A percentile compares a stretch with the other conserved stretches of the same genome.
phyloP scores from a whole-genome alignment of 2,329 filamentous ascomycete genomes.

The Verticillium klebahnii region DNA sequence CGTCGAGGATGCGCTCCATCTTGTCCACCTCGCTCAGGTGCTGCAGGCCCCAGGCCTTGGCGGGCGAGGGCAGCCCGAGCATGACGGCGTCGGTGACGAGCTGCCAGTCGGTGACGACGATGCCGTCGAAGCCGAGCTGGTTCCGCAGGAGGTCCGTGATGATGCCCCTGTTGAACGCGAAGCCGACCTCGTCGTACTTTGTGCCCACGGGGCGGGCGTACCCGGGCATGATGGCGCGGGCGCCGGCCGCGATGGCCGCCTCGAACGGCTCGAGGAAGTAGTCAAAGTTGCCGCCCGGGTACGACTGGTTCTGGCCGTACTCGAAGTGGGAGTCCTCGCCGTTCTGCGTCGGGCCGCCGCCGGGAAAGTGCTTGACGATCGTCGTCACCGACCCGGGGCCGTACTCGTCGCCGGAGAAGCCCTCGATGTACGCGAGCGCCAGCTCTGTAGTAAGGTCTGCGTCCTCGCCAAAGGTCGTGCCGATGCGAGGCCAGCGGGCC shows the following conservation, averaged over 20 bases:
- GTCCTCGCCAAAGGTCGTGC: conserved; percentile 43
- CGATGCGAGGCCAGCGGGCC: conserved; percentile 43
- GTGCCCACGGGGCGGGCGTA: conserved; percentile 43
- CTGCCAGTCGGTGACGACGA: conserved; percentile 49
- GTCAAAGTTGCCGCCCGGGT: conserved; percentile 45
- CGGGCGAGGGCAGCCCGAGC: too few species aligned
- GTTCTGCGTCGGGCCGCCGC: conserved; percentile 41
- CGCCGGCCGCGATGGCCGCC: conserved; percentile 42
- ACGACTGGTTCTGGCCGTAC: conserved; percentile 44
- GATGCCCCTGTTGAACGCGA: conserved; percentile 46
- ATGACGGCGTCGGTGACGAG: conserved; percentile 41
- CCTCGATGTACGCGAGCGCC: conserved; percentile 39
- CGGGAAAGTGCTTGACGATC: conserved; percentile 50
- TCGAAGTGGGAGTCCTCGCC: conserved; percentile 48
- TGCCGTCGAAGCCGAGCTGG: conserved; percentile 44
- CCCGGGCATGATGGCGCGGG: conserved; percentile 47
- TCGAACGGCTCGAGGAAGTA: conserved; percentile 48
- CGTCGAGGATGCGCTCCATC: conserved; percentile 38
- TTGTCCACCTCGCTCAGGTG: conserved; percentile 25
- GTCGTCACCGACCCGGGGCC: conserved; percentile 39
- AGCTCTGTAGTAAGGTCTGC: conserved; percentile 32
- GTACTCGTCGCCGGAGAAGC: conserved; percentile 38
- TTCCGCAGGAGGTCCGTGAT: conserved; percentile 42
- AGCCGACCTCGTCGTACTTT: conserved; percentile 40
- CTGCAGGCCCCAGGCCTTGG: conserved; percentile 39